Conservation (phyloP, 805 yeast species). For the Metschnikowia gruessii region DNA sequence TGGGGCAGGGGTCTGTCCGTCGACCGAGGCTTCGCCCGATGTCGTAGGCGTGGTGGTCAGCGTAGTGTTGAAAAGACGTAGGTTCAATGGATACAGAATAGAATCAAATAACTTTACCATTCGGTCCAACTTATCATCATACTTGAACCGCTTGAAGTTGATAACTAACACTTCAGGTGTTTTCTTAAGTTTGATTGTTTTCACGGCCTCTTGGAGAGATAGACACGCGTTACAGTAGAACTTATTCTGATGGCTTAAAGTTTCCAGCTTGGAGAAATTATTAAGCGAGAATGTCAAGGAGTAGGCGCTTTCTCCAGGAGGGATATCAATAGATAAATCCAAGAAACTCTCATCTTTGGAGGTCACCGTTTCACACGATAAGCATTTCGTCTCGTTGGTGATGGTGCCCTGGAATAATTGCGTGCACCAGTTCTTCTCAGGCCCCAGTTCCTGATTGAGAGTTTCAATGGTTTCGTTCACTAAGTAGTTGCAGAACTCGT, state of each 20-base stretch:
- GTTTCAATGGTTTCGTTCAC: conserved; percentile 67
- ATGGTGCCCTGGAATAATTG: conserved; percentile 79
- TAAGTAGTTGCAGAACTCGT: conserved; percentile 87
- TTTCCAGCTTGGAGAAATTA: conserved; percentile 82
- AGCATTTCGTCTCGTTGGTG: conserved; percentile 85
- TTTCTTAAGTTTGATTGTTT: conserved; percentile 74
- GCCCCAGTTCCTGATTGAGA: conserved; percentile 40
- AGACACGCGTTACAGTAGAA: conserved; percentile 90
- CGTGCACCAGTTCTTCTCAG: conserved; percentile 51
- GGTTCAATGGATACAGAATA: conserved; percentile 71
- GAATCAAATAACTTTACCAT: conserved; percentile 85
- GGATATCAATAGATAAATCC: conserved; percentile 83
- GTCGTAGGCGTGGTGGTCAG: not conserved
- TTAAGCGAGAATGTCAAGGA: conserved; percentile 74
- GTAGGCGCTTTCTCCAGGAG: conserved; percentile 53
- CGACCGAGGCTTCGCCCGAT: conserved; percentile 2
- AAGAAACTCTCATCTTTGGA: conserved; percentile 81
- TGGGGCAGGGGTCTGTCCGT: not conserved
- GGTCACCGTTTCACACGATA: conserved; percentile 81
- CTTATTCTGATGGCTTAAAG: conserved; percentile 82
- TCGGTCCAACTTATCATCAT: conserved; percentile 74
- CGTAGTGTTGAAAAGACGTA: conserved; percentile 70
- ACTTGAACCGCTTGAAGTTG: conserved; percentile 90
- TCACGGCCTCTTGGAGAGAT: conserved; percentile 90
- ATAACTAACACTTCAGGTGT: conserved; percentile 78